Conservation (phyloP, 2,329 filamentous ascomycete species). For the Cyphellophora europaea region DNA sequence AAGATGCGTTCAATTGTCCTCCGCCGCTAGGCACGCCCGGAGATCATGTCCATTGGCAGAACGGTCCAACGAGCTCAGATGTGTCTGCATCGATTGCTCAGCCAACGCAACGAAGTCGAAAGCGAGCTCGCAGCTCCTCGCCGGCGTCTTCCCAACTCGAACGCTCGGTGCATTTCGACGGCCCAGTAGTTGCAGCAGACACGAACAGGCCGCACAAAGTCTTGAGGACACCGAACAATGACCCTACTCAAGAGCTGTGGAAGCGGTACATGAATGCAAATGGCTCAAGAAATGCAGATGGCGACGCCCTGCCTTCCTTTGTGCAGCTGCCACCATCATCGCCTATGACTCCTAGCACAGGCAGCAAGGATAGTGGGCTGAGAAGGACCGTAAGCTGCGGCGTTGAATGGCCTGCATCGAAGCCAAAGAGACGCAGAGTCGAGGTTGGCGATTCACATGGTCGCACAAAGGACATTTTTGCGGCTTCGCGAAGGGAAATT, state of each 20-base stretch:
- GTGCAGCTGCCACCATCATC: slow-evolving; percentile 61
- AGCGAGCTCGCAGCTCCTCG: slow-evolving; percentile 66
- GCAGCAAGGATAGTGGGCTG: slow-evolving; percentile 39
- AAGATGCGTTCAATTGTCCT: slow-evolving; percentile 43
- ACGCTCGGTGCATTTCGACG: slow-evolving; percentile 26
- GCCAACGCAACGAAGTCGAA: slow-evolving; percentile 41
- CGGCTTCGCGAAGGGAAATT: slow-evolving; percentile 30
- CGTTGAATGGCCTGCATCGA: slow-evolving; percentile 55
- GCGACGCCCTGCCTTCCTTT: slow-evolving; percentile 48
- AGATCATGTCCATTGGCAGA: slow-evolving; percentile 53
- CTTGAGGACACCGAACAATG: slow-evolving; percentile 57
- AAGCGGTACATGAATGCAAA: slow-evolving; percentile 58
- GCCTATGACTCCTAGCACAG: slow-evolving; percentile 52
- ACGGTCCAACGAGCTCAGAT: slow-evolving; percentile 33
- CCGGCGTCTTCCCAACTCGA: slow-evolving; percentile 54
- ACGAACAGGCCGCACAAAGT: slow-evolving; percentile 49
- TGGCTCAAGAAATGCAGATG: slow-evolving; percentile 30
- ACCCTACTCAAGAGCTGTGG: slow-evolving; percentile 69
- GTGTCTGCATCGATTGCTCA: slow-evolving; percentile 38
- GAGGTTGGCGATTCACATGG: slow-evolving; percentile 36
- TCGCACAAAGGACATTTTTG: slow-evolving; percentile 37
- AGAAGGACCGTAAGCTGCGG: slow-evolving; percentile 61
- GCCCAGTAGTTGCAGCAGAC: slow-evolving; percentile 42
- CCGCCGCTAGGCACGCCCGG: slow-evolving; percentile 45
- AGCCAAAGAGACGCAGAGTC: slow-evolving; percentile 53